Percentiles rank a stretch among this genome's conserved stretches.
These are phyloP conservation scores for Rhinocladiella similis DNA, from an alignment of 2,329 filamentous ascomycete species.

Conservation along the genomic window DNA sequence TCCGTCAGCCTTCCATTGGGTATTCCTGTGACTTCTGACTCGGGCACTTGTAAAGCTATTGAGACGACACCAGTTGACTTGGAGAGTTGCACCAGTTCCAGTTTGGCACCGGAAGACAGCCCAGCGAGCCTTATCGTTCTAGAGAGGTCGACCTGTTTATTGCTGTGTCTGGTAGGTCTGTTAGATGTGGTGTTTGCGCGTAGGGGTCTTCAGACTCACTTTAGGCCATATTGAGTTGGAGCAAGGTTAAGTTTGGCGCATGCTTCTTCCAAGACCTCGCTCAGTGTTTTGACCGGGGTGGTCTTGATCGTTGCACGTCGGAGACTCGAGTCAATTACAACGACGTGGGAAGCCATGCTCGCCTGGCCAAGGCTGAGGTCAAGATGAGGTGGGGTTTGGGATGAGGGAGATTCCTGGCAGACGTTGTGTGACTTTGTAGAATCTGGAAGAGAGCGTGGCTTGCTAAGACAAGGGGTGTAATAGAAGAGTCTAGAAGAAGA, in stretches of 20 bases:
- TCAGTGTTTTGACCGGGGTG: slow-evolving; percentile 74
- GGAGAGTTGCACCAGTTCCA: slow-evolving; percentile 86
- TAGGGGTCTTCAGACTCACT: slow-evolving; percentile 54
- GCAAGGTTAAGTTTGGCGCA: slow-evolving; percentile 77
- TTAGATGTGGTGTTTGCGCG: slow-evolving; percentile 4
- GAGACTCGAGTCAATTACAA: slow-evolving; percentile 79
- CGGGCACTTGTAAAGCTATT: slow-evolving; percentile 82
- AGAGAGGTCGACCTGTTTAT: slow-evolving; percentile 83
- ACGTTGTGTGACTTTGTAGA: neutral
- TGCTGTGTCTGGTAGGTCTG: slow-evolving; percentile 63
- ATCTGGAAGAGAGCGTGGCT: neutral
- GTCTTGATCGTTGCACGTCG: slow-evolving; percentile 81
- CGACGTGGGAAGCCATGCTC: slow-evolving; percentile 81
- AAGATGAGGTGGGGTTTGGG: neutral
- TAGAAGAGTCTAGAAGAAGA: slow-evolving; percentile 26
- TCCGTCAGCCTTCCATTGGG: slow-evolving; percentile 71
- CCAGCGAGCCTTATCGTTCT: slow-evolving; percentile 80
- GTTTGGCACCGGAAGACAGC: slow-evolving; percentile 79
- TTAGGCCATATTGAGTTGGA: slow-evolving; percentile 74
- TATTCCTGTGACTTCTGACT: slow-evolving; percentile 63
- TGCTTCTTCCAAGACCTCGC: slow-evolving; percentile 83
- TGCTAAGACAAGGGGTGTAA: slow-evolving; percentile 5
- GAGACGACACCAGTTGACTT: slow-evolving; percentile 82
- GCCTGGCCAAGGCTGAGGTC: slow-evolving; percentile 1
- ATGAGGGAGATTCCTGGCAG: neutral